Percentiles rank a stretch among this genome's conserved stretches.
phyloP scores from a whole-genome alignment of 192 early-diverging fungal genomes.

The Spizellomyces sp. region DNA sequence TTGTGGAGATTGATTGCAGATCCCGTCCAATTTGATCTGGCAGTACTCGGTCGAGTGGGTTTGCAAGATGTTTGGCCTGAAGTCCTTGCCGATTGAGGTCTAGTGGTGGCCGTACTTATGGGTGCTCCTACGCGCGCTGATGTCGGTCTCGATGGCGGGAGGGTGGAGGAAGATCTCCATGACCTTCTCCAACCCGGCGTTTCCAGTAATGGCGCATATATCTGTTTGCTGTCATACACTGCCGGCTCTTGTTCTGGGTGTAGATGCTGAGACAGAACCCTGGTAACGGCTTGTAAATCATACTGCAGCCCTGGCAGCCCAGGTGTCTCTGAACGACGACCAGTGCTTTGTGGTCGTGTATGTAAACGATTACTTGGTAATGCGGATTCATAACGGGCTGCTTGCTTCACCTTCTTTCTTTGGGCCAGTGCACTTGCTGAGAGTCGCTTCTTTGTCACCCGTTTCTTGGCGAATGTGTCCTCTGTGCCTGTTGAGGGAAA shows the following conservation, averaged over 20 bases:
- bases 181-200: background rate
- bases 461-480: background rate
- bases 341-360: slow-evolving; percentile 9
- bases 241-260: background rate
- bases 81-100: background rate
- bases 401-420: slow-evolving; percentile 7
- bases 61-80: background rate
- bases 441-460: background rate
- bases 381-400: slow-evolving; percentile 1
- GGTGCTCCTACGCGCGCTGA: background rate
- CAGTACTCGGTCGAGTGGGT: background rate
- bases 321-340: background rate
- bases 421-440: background rate
- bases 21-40: background rate
- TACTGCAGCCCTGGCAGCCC: background rate
- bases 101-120: background rate
- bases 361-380: slow-evolving; percentile 5
- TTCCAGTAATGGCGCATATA: background rate
- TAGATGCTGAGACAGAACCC: background rate
- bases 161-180: background rate
- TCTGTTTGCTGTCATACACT: background rate
- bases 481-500: background rate
- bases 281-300: no score
- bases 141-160: no score
- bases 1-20: background rate